Base-by-base conservation (phyloP, 2,329 filamentous ascomycete species). In the Colletotrichum musicola region DNA sequence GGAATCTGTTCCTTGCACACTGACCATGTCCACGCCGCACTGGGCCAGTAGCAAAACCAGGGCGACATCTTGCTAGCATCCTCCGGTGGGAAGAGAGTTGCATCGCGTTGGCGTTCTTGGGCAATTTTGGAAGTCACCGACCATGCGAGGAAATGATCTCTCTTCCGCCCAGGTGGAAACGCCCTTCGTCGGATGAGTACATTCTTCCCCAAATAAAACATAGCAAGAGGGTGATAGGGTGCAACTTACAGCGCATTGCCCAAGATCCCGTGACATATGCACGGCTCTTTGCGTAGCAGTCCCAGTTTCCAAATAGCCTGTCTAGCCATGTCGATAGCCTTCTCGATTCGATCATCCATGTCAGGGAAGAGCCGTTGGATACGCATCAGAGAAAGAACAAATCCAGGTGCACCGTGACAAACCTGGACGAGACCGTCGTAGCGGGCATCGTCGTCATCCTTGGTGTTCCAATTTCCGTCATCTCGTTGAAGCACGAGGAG, bases 371-470 rank as follows among this genome's bases (percentile, higher is more conserved):
- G 81, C 9, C 83, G 80, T 55, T 81, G 81, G 53, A 92, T 82
- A 1, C 85, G 85, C 6, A 84, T 73, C 9, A 93, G 81, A 4
- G 88, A 89, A 30, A 85, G 79, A 10, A 91, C 79, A 25, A 91
- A 85, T 0, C 90, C 90, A 1, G 90, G 88, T 0, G 88, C 89
- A 1, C 90, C 90, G 72, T 92, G 90, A 74, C 90, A 93, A 77
- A 91, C 89, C 73, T 92, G 90, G 6, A 92, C 86, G 4, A 90
- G 79, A 49, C 82, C 73, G 14, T 62, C 50, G 2, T 50, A 27
- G n/a, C 42, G 58, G 4, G n/a, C 20, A 7, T 42, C 22, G 18
- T 44, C 44, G 4, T 50, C 40, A n/a, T 56, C 63, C 50, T 56
- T 50, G 5, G 63, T 85, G 0, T 88, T 88, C 80, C 90, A 92